These are phyloP conservation scores for Sophora flavescens DNA, from an alignment of 306 rosid species.

Conservation along the genomic window DNA sequence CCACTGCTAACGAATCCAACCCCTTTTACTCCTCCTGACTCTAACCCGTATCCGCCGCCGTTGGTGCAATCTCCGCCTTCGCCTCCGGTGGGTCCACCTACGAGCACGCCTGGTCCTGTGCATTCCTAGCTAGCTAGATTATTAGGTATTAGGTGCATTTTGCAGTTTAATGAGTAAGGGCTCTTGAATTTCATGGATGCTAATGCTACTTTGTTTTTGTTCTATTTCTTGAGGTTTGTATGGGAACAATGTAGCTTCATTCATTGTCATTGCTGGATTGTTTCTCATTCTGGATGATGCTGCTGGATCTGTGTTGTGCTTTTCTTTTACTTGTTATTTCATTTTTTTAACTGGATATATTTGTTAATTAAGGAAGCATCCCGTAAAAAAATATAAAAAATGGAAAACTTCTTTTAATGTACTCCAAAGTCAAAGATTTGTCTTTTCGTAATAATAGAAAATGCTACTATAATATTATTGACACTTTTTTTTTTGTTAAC, in stretches of 20 bases:
- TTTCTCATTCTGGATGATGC: not conserved
- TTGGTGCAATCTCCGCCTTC: constrained; percentile 26
- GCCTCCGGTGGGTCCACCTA: constrained; percentile 50
- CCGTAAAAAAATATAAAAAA: no score
- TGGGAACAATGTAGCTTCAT: constrained; percentile 9
- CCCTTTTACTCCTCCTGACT: constrained; percentile 50
- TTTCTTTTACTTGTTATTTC: not conserved
- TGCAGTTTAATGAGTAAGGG: not conserved
- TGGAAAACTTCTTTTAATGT: no score
- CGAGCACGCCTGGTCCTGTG: constrained; percentile 55
- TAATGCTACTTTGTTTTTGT: constrained; percentile 11
- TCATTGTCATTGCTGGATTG: not conserved
- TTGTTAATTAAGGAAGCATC: not conserved
- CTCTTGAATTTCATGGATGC: constrained; percentile 1
- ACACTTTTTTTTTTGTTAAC: no score
- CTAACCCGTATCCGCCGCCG: constrained; percentile 33
- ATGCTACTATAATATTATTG: no score
- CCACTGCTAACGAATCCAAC: constrained; percentile 20
- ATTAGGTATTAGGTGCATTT: not conserved
- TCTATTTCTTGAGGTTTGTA: constrained; percentile 9
- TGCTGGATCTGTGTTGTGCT: no score
- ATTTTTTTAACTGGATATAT: not conserved
- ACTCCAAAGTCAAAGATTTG: no score
- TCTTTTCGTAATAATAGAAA: no score
- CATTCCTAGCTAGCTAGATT: constrained; percentile 36